These are phyloP conservation scores for Rhododendron williamsianum DNA, from an alignment of 148 eudicot genomes.

Conservation along the genomic window DNA sequence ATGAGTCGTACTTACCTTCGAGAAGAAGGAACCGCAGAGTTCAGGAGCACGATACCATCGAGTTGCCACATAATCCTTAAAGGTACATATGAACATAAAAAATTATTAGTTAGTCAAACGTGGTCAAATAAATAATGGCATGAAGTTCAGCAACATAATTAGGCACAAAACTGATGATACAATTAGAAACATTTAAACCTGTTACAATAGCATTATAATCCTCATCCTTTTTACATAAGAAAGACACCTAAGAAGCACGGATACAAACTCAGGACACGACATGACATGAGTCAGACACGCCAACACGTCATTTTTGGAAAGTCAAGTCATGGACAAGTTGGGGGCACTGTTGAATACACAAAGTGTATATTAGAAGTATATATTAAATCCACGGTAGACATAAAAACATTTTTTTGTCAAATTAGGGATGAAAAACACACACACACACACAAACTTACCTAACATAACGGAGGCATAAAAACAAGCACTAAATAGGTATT, in stretches of 20 bases:
- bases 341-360: background rate
- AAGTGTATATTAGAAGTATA: background rate
- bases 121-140: background rate
- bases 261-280: background rate
- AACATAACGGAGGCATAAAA: background rate
- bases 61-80: slow-evolving; percentile 91
- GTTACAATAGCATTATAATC: background rate
- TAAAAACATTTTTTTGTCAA: background rate
- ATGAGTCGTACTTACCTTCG: slow-evolving; percentile 50
- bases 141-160: background rate
- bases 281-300: background rate
- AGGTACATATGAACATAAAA: slow-evolving; percentile 14
- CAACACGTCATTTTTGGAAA: background rate
- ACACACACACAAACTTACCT: background rate
- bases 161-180: background rate
- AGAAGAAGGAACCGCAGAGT: slow-evolving; percentile 96
- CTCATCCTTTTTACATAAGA: background rate
- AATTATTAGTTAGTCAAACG: background rate
- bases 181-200: background rate
- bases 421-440: background rate
- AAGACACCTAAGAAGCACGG: background rate
- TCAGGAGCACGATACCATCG: slow-evolving; percentile 99
- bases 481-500: background rate
- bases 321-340: background rate
- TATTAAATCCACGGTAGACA: background rate